Evolutionary conservation across 441 rosid species (phyloP).

Genomic region (Breynia disticha): DNA sequence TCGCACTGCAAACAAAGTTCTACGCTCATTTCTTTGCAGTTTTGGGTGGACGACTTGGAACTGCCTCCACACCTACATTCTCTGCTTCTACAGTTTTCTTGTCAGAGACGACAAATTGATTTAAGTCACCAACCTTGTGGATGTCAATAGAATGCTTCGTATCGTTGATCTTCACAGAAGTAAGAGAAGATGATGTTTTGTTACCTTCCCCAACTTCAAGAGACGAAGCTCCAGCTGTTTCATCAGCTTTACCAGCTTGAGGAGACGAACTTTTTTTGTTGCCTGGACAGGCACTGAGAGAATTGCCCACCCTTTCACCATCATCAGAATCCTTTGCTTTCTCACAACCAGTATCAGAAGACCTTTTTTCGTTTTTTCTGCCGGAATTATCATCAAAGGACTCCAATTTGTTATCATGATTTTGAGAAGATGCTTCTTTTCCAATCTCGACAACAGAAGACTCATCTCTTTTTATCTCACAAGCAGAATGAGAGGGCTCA

Average conservation of each 20-base stretch:
- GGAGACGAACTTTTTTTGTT: too few species aligned
- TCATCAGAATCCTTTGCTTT: background rate
- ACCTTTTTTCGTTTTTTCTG: background rate
- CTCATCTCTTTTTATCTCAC: constrained; percentile 2
- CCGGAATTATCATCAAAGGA: constrained; percentile 1
- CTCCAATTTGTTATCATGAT: too few species aligned
- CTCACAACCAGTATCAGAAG: background rate
- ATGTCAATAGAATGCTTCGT: constrained; percentile 4
- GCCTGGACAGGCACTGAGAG: too few species aligned
- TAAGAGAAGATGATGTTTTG: constrained; percentile 2
- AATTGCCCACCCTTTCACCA: background rate
- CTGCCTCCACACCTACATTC: constrained; percentile 4
- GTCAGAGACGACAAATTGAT: constrained; percentile 7
- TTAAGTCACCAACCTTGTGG: constrained; percentile 9
- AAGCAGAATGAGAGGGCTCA: constrained; percentile 2
- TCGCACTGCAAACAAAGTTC: too few species aligned
- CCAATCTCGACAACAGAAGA: background rate
- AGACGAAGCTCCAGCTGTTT: too few species aligned
- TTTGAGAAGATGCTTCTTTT: too few species aligned
- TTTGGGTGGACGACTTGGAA: background rate
- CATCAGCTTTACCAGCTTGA: too few species aligned
- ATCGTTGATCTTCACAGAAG: constrained; percentile 9
- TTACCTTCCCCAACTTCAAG: constrained; percentile 2
- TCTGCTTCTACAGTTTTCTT: constrained; percentile 11
- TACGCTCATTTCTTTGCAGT: background rate